Percentiles rank a stretch among this genome's conserved stretches.
phyloP scores from a whole-genome alignment of 1,139 yeast species.

The Taphrina sp. region DNA sequence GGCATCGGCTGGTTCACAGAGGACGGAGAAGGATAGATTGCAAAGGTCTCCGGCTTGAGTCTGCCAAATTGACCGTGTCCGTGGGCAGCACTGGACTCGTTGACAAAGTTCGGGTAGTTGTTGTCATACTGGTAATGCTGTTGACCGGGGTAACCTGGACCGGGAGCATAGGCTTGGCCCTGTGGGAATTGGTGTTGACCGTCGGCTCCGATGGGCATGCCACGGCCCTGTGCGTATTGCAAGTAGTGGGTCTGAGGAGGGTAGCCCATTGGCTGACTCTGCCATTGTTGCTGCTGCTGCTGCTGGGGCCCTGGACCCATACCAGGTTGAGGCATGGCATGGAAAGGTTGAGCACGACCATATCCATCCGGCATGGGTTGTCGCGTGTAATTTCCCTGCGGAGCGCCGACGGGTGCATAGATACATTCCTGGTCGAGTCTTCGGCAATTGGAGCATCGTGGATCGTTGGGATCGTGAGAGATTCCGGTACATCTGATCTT shows the following conservation, averaged over 20 bases:
- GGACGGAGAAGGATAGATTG: slow-evolving; percentile 9
- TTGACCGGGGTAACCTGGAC: slow-evolving; percentile 12
- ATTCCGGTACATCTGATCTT: slow-evolving; percentile 33
- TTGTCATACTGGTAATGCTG: slow-evolving; percentile 20
- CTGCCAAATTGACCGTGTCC: slow-evolving; percentile 20
- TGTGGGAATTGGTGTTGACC: slow-evolving; percentile 11
- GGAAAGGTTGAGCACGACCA: slow-evolving; percentile 22
- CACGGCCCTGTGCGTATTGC: slow-evolving; percentile 16
- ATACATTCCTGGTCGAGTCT: slow-evolving; percentile 31
- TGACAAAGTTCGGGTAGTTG: slow-evolving; percentile 15
- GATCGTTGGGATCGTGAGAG: slow-evolving; percentile 28
- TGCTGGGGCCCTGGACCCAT: slow-evolving; percentile 11
- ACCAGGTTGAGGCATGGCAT: slow-evolving; percentile 13
- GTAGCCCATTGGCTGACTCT: slow-evolving; percentile 12
- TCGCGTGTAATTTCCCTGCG: slow-evolving; percentile 20
- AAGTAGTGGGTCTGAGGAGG: slow-evolving; percentile 10
- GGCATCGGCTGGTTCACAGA: not conserved
- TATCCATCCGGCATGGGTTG: slow-evolving; percentile 23
- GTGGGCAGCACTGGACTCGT: slow-evolving; percentile 17
- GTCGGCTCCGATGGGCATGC: slow-evolving; percentile 13
- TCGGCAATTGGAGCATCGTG: slow-evolving; percentile 28
- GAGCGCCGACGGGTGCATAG: slow-evolving; percentile 30
- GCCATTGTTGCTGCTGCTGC: slow-evolving; percentile 7
- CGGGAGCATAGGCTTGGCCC: slow-evolving; percentile 8
- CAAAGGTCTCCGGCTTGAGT: slow-evolving; percentile 22